Evolutionary conservation across 2,329 filamentous ascomycete species (phyloP).

Genomic region (Diatrype stigma): DNA sequence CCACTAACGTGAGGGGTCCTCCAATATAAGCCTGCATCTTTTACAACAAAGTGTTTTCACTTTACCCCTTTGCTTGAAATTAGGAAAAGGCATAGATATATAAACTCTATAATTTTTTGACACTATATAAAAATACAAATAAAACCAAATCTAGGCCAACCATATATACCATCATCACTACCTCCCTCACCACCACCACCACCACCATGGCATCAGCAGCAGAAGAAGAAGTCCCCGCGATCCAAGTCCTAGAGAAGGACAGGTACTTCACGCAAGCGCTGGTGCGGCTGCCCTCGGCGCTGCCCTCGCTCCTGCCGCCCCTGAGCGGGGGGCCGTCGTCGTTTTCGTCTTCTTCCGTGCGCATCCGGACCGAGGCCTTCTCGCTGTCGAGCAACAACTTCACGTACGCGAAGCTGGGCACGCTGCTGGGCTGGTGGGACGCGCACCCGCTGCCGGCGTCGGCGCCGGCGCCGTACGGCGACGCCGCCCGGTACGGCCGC

Average conservation of each 20-base stretch:
- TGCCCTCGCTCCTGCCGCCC: conserved; percentile 19
- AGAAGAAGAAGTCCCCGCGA: conserved; percentile 21
- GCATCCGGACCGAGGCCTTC: conserved; percentile 24
- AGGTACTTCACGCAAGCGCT: conserved; percentile 25
- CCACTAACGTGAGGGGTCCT: no score
- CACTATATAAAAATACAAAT: no score
- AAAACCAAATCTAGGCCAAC: no score
- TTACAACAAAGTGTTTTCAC: no score
- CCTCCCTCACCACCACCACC: no score
- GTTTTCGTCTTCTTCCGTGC: conserved; percentile 28
- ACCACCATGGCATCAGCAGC: no score
- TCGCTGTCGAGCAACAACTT: conserved; percentile 32
- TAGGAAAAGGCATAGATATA: no score
- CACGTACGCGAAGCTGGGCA: conserved; percentile 28
- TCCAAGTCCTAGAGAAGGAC: conserved; percentile 28
- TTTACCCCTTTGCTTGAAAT: no score
- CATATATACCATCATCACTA: no score
- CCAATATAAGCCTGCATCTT: no score
- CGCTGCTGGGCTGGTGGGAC: conserved; percentile 34
- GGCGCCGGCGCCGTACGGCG: conserved; percentile 30
- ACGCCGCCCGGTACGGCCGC: conserved; percentile 38
- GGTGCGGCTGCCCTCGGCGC: conserved; percentile 17
- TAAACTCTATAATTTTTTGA: no score
- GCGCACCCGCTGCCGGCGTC: conserved; percentile 36
- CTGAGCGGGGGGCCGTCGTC: no score